A percentile compares a stretch with the other conserved stretches of the same genome.
Evolutionary conservation across 441 rosid species (phyloP).

Genomic region (Eutrema salsugineum): DNA sequence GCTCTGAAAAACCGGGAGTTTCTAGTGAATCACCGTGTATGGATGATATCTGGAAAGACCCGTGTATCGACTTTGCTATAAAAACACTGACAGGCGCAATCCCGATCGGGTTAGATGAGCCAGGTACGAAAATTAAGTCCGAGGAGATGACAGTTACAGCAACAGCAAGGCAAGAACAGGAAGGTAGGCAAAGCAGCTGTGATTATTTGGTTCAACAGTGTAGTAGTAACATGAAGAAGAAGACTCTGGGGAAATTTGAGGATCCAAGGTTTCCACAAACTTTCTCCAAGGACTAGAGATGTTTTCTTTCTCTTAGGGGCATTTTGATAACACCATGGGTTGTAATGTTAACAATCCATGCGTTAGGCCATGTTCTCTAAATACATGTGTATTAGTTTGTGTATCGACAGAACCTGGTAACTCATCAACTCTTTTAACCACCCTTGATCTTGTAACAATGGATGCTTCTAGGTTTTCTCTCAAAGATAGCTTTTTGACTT

Average conservation of each 20-base stretch:
- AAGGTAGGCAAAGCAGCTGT: slow-evolving; percentile 23
- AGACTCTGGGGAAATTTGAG: not conserved
- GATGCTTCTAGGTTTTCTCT: not conserved
- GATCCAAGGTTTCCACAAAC: slow-evolving; percentile 16
- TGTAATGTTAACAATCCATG: slow-evolving; percentile 7
- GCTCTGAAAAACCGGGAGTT: slow-evolving; percentile 24
- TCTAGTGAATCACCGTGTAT: slow-evolving; percentile 34
- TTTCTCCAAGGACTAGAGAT: slow-evolving; percentile 1
- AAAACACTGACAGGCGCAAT: slow-evolving; percentile 82
- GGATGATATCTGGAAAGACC: slow-evolving; percentile 79
- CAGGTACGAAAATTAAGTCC: not conserved
- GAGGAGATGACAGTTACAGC: not conserved
- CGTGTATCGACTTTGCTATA: slow-evolving; percentile 92
- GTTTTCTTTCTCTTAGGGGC: not conserved
- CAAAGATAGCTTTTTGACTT: not conserved
- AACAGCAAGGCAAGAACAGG: slow-evolving; percentile 20
- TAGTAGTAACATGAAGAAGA: slow-evolving; percentile 16
- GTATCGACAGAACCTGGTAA: not conserved
- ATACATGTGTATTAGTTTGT: slow-evolving; percentile 11
- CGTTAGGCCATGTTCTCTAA: slow-evolving; percentile 12
- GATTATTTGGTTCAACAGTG: slow-evolving; percentile 17
- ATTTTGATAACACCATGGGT: not conserved
- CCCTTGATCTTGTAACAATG: not conserved
- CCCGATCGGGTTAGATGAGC: slow-evolving; percentile 50
- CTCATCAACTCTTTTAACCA: not conserved